Evolutionary conservation across 768 basidiomycete genomes (phyloP).

Genomic region (Boletus rubropictus): DNA sequence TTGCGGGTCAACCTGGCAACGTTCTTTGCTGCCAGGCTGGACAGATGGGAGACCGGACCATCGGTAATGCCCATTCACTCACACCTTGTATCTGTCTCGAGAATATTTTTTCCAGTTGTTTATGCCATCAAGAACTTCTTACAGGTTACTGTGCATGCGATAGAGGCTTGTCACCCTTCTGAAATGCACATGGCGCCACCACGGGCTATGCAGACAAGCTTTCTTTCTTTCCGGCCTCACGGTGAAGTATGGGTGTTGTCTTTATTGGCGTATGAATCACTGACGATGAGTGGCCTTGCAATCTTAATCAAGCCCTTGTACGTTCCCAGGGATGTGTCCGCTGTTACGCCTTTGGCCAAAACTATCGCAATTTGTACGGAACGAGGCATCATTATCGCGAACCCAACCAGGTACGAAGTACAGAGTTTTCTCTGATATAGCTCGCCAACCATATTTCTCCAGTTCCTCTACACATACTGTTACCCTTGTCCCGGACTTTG

Average conservation of each 20-base stretch:
- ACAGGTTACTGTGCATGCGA: constrained; percentile 51
- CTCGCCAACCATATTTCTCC: not conserved
- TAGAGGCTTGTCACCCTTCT: constrained; percentile 48
- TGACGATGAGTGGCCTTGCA: not conserved
- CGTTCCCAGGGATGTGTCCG: constrained; percentile 65
- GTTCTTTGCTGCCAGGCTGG: constrained; percentile 62
- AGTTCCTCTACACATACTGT: constrained; percentile 41
- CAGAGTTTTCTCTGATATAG: not conserved
- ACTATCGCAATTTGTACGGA: constrained; percentile 62
- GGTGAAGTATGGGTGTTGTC: constrained; percentile 49
- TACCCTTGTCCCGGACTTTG: constrained; percentile 56
- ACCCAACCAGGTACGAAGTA: constrained; percentile 58
- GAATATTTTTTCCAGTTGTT: constrained; percentile 44
- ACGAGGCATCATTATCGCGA: constrained; percentile 58
- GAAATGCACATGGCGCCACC: constrained; percentile 35
- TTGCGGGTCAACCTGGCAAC: constrained; percentile 47
- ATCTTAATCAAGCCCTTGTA: constrained; percentile 47
- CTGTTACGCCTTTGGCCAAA: constrained; percentile 54
- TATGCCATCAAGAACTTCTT: constrained; percentile 60
- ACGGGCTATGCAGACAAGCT: constrained; percentile 25
- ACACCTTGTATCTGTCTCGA: constrained; percentile 3
- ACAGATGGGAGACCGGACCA: constrained; percentile 43
- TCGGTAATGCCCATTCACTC: constrained; percentile 41
- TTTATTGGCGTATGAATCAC: not conserved
- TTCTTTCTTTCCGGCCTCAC: constrained; percentile 50